phyloP scores from a whole-genome alignment of 148 eudicot genomes.

The Polygonum aviculare region DNA sequence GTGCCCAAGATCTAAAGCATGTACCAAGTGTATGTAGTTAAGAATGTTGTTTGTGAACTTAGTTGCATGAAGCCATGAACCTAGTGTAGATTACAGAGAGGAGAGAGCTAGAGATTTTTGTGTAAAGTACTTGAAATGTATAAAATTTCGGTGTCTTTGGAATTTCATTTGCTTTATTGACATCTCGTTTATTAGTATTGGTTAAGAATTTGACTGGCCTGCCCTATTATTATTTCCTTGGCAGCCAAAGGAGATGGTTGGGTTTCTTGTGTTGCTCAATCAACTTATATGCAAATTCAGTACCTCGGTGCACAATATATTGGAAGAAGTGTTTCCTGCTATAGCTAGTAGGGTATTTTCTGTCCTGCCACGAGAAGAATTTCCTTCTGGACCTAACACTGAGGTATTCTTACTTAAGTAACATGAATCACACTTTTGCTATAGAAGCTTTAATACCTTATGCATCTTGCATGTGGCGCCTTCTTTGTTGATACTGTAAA shows the following conservation, averaged over 20 bases:
- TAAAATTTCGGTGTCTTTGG: background rate
- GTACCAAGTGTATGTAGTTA: background rate
- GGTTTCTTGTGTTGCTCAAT: slow-evolving; percentile 70
- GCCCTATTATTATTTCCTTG: slow-evolving; percentile 5
- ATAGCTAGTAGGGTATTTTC: slow-evolving; percentile 60
- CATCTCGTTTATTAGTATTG: background rate
- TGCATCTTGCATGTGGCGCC: background rate
- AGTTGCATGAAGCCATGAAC: background rate
- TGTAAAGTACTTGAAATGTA: background rate
- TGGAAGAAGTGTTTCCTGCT: slow-evolving; percentile 80
- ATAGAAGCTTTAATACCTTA: background rate
- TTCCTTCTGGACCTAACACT: slow-evolving; percentile 79
- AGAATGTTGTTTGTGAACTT: background rate
- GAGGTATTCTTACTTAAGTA: slow-evolving; percentile 48
- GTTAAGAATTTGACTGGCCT: background rate
- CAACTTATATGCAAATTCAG: slow-evolving; percentile 91
- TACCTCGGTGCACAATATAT: slow-evolving; percentile 44
- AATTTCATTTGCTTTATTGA: background rate
- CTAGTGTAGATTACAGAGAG: background rate
- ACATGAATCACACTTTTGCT: background rate
- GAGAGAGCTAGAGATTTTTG: background rate
- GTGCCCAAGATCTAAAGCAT: background rate
- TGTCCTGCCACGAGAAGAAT: slow-evolving; percentile 51
- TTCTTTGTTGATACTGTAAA: background rate
- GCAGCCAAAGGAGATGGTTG: slow-evolving; percentile 93